Base-by-base conservation (phyloP, 1,139 yeast genomes). In the Martiniozyma asiatica region DNA sequence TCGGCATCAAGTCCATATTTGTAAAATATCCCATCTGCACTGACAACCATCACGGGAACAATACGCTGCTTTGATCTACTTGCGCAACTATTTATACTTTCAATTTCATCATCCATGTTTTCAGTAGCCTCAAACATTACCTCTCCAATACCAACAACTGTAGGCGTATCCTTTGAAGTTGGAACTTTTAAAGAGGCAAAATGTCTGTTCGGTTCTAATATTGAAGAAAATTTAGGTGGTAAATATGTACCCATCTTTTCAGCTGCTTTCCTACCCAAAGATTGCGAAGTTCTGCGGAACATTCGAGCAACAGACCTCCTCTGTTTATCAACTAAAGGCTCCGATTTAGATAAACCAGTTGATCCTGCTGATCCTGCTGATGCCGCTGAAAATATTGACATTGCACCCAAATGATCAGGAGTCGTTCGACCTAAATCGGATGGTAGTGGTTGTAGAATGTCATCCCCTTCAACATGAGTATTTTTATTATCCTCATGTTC, bases 171-270 rank as follows among this genome's bases (percentile, higher is more conserved):
- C 35, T 63, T 64, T 12, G 67, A 58, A 3, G 76, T 64, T 8
- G 89, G 93, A 15, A 89, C 72, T 51, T 85, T 87, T 44, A 89
- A 63, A 15, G 85, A 84, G 0, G 98, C 97, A 65, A 89, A 89
- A 49, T 87, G 96, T 34, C 98, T 65, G 12, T 84, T 78, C 7
- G 96, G 94, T 50, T 87, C 96, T 45, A 89, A 61, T 36, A 87
- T 77, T 2, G 94, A 84, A 1, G 92, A 73, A 33, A 87, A 79
- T 31, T 84, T 69, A 10, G 80, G 73, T 1, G 96, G 96, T 26
- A 87, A 61, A 41, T 77, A 80, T 19, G 82, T 84, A 0, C 95
- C 95, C 69, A 85, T 75, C 32, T 78, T 79, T 44, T 78, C 92
- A 0, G 94, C 94, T 2, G 94, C 93, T 38, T 74, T 75, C 32